Conservation (phyloP, 305 asterid species). For the Fraxinus dipetala region DNA sequence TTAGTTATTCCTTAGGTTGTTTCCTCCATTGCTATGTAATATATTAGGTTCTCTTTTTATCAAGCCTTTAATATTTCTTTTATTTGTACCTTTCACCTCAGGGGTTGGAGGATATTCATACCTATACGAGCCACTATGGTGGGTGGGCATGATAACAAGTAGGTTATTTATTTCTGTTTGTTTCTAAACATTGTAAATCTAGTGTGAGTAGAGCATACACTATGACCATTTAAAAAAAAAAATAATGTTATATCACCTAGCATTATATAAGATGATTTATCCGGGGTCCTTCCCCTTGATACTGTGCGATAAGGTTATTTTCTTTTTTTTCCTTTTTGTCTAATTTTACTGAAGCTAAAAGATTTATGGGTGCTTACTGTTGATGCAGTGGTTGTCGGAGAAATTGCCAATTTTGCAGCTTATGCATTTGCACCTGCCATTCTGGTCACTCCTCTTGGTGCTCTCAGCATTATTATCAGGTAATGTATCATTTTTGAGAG, state of each 20-base stretch:
- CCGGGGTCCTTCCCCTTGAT: neutral
- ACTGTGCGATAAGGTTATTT: neutral
- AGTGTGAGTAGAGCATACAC: neutral
- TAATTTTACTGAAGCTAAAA: conserved; percentile 13
- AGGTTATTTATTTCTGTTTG: conserved; percentile 20
- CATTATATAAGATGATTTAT: neutral
- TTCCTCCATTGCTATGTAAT: neutral
- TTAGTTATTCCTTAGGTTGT: neutral
- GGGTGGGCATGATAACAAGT: conserved; percentile 60
- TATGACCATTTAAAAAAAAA: neutral
- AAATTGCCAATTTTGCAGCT: conserved; percentile 97
- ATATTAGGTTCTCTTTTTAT: conserved; percentile 7
- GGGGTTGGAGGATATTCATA: conserved; percentile 65
- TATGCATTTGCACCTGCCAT: conserved; percentile 99
- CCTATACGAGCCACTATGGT: conserved; percentile 58
- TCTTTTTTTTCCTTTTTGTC: neutral
- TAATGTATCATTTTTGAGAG: conserved; percentile 27
- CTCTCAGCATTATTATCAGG: conserved; percentile 99
- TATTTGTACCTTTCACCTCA: conserved; percentile 16
- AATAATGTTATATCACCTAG: neutral
- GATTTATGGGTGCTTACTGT: conserved; percentile 19
- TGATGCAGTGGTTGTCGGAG: conserved; percentile 94
- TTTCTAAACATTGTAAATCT: conserved; percentile 13
- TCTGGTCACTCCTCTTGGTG: conserved; percentile 98
- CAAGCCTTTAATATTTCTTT: conserved; percentile 2